Conservation (phyloP, 2,329 filamentous ascomycete species). For the Trichoderma polysporum region DNA sequence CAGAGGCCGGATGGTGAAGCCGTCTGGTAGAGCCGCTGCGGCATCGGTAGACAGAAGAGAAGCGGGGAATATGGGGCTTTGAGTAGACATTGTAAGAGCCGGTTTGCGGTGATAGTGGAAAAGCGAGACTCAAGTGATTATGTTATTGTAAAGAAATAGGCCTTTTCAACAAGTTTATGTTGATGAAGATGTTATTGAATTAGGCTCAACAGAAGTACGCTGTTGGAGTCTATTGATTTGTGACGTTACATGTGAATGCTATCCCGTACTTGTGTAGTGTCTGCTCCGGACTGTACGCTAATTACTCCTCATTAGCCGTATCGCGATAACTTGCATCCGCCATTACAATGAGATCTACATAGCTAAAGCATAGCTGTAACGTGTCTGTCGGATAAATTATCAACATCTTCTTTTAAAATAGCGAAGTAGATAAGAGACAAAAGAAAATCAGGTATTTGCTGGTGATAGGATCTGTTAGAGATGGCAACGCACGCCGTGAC, state of each 20-base stretch:
- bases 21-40: constrained; percentile 59
- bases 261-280: background rate
- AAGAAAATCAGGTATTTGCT: background rate
- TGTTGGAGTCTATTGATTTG: background rate
- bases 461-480: background rate
- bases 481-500: background rate
- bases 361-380: background rate
- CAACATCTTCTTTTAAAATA: background rate
- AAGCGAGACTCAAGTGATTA: background rate
- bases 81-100: background rate
- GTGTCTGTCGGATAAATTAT: background rate
- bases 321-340: background rate
- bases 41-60: constrained; percentile 66
- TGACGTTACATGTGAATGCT: constrained; percentile 9
- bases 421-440: background rate
- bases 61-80: constrained; percentile 57
- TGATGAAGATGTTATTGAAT: background rate
- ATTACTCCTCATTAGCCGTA: background rate
- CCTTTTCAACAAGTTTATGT: background rate
- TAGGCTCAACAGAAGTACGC: background rate
- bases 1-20: constrained; percentile 71
- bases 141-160: background rate
- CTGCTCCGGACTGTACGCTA: constrained; percentile 9
- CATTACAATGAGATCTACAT: background rate
- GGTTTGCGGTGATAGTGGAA: background rate